These are phyloP conservation scores for Neurospora sp. DNA, from an alignment of 495 filamentous ascomycete species.

Conservation along the genomic window DNA sequence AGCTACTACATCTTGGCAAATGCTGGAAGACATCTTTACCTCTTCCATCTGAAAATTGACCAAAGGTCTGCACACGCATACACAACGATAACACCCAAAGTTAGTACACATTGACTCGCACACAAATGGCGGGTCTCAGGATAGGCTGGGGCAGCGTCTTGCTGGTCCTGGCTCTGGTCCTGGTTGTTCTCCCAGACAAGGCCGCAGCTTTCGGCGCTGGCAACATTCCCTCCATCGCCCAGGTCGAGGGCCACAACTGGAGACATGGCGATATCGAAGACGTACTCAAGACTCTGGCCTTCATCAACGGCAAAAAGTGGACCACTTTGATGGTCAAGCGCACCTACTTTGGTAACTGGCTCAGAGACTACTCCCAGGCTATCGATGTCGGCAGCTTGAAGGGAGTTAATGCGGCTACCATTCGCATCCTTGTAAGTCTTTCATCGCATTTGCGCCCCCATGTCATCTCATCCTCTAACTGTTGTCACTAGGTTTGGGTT, in stretches of 20 bases:
- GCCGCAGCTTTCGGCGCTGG: slow-evolving; percentile 83
- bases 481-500: slow-evolving; percentile 52
- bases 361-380: slow-evolving; percentile 74
- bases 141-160: slow-evolving; percentile 32
- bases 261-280: slow-evolving; percentile 94
- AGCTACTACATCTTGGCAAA: background rate
- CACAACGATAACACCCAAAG: background rate
- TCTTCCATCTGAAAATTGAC: background rate
- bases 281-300: slow-evolving; percentile 79
- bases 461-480: slow-evolving; percentile 2
- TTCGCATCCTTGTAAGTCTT: slow-evolving; percentile 57
- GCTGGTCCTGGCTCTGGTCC: slow-evolving; percentile 37
- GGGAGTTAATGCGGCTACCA: slow-evolving; percentile 78
- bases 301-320: slow-evolving; percentile 89
- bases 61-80: background rate
- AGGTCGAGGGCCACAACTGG: slow-evolving; percentile 92
- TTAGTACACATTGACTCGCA: background rate
- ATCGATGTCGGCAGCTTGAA: slow-evolving; percentile 89
- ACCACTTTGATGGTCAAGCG: slow-evolving; percentile 79
- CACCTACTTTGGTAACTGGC: slow-evolving; percentile 85
- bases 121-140: slow-evolving; percentile 28
- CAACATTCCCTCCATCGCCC: slow-evolving; percentile 88
- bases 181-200: slow-evolving; percentile 54
- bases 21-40: background rate
- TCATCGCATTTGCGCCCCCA: slow-evolving; percentile 11